Evolutionary conservation across 106 monocot genomes (phyloP), one percentile per base, ranked within the genome.

Genomic region (Ottelia alismoides): DNA sequence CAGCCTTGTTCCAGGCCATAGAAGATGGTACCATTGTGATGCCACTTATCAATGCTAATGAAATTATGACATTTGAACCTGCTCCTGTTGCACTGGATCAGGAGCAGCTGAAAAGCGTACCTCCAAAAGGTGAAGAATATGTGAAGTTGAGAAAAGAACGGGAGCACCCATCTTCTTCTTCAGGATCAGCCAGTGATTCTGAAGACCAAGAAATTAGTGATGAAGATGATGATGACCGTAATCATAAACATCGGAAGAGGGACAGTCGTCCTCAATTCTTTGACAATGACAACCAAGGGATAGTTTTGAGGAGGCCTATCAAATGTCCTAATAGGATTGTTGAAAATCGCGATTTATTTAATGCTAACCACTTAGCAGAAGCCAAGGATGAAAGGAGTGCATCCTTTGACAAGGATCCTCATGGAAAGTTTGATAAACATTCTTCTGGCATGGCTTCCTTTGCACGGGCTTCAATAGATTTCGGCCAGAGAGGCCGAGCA

Each of bases 211-310:
- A 85, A 52, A 26, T 76, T 45, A 85, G 74, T 68, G 96, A 98
- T 55, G 92, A 87, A n/a, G n/a, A n/a, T 63, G 82, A 76, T 45
- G 75, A 87, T 66, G 96, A 98, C 49, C 96, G 96, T 23, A 98
- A 98, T 55, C 96, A 98, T 67, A 98, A 98, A 53, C 96, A 98
- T 67, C 85, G 89, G 11, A 82, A 65, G 51, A 64, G 96, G 61
- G 96, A 89, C 51, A 66, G 72, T 58, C 67, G 68, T 17, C 56
- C 68, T 30, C 55, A 58, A 16, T 63, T 66, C 11, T 60, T 60
- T 53, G 70, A 77, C n/a, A 66, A 75, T 53, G 59, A 54, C 73
- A 32, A 20, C 53, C 58, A 65, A 16, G 85, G 67, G 29, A 78
- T 55, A 49, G 25, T 66, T 67, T 18, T 65, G 25, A 71, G 71